Evolutionary conservation across 1,284 basidiomycete genomes (phyloP).

Genomic region (Rhodotorula mucilaginosa): DNA sequence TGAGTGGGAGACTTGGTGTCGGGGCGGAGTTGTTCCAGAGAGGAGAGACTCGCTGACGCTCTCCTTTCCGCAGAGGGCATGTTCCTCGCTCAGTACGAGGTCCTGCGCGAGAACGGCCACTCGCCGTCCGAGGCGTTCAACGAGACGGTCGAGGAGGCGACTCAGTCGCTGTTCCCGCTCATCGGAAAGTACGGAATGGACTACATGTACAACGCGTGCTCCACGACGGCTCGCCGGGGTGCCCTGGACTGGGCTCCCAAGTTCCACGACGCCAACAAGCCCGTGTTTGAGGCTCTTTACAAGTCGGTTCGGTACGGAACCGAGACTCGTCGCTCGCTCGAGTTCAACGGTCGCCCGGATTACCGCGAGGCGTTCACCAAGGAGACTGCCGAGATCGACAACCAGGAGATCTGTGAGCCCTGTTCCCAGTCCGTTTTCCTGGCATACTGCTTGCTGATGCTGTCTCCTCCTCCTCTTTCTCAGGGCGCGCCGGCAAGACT

Average conservation of each 20-base stretch:
- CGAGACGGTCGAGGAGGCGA: constrained; percentile 99
- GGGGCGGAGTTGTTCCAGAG: constrained; percentile 28
- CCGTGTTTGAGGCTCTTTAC: constrained; percentile 93
- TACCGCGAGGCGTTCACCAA: constrained; percentile 92
- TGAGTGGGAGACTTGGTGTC: constrained; percentile 51
- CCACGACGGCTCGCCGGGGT: constrained; percentile 96
- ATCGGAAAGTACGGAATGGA: constrained; percentile 89
- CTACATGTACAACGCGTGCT: constrained; percentile 89
- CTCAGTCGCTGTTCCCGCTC: constrained; percentile 95
- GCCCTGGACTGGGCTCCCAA: constrained; percentile 90
- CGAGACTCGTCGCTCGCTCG: constrained; percentile 94
- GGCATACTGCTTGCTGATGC: background rate
- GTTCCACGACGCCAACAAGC: constrained; percentile 81
- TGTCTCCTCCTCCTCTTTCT: no score
- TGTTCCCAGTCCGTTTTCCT: background rate
- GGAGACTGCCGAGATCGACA: constrained; percentile 92
- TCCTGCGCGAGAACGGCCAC: constrained; percentile 97
- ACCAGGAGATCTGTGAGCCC: constrained; percentile 54
- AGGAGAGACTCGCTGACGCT: constrained; percentile 11
- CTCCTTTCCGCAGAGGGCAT: constrained; percentile 69
- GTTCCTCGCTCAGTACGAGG: constrained; percentile 98
- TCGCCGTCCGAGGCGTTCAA: constrained; percentile 98
- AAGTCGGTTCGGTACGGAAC: constrained; percentile 89
- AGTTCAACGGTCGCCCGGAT: constrained; percentile 88
- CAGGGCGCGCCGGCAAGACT: constrained; percentile 74